A percentile compares a stretch with the other conserved stretches of the same genome.
phyloP scores from a whole-genome alignment of 306 rosid genomes.

The Quercus mongolica region DNA sequence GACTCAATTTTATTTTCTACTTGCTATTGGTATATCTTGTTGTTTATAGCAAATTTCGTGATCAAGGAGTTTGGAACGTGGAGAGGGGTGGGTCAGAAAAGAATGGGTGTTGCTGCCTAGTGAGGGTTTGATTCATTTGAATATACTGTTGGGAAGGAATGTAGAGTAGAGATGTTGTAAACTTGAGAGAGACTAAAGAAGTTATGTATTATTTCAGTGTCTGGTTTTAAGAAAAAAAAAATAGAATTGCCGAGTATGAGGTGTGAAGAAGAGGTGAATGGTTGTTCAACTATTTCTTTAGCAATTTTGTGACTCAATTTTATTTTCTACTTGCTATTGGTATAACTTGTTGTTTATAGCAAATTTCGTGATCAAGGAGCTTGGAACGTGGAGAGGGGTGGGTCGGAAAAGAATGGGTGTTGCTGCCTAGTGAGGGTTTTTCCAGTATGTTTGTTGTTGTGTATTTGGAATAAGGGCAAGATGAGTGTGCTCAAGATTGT shows the following conservation, averaged over 20 bases:
- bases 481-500: too few relatives aligned
- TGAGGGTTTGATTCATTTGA: slow-evolving; percentile 2
- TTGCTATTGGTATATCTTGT: background rate
- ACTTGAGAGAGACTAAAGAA: too few relatives aligned
- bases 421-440: background rate
- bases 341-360: background rate
- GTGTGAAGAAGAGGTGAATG: background rate
- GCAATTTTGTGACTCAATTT: background rate
- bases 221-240: too few relatives aligned
- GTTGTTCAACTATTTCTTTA: background rate
- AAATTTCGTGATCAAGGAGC: background rate
- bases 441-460: background rate
- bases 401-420: background rate
- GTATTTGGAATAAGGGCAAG: too few relatives aligned
- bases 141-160: background rate
- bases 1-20: background rate
- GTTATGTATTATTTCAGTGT: too few relatives aligned
- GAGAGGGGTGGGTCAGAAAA: background rate
- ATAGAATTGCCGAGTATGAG: background rate
- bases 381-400: background rate
- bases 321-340: background rate
- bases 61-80: background rate
- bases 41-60: background rate
- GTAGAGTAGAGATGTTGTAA: background rate
- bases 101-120: background rate